Conservation (phyloP, 352 stramenopile species). For the Globisporangium uncinulatum region DNA sequence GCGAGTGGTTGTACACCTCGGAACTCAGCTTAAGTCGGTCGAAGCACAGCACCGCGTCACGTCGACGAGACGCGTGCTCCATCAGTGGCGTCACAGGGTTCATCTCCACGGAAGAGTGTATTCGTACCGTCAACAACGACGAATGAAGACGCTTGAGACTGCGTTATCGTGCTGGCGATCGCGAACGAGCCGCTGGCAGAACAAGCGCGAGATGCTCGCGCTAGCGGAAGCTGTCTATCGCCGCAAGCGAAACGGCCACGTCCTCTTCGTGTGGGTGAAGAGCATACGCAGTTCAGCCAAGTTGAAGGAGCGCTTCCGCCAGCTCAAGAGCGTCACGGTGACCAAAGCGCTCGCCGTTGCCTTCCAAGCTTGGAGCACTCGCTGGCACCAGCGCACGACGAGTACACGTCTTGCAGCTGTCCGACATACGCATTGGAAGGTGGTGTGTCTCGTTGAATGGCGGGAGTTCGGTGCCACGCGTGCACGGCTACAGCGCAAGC, state of each 20-base stretch:
- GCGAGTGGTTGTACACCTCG: not conserved
- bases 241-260: constrained; percentile 14
- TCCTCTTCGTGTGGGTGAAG: constrained; percentile 18
- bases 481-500: constrained; percentile 23
- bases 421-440: not conserved
- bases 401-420: not conserved
- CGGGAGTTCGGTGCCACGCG: constrained; percentile 2
- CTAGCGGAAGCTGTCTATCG: constrained; percentile 17
- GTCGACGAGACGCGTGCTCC: not conserved
- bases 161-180: constrained; percentile 20
- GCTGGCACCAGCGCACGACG: constrained; percentile 1
- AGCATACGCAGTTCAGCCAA: not conserved
- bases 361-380: constrained; percentile 3
- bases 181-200: constrained; percentile 21
- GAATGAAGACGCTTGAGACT: not conserved
- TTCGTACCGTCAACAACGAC: constrained; percentile 2
- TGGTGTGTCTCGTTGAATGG: constrained; percentile 15
- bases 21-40: not conserved
- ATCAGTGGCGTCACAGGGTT: constrained; percentile 1
- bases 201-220: constrained; percentile 13
- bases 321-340: not conserved
- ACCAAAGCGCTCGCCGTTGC: not conserved
- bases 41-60: not conserved
- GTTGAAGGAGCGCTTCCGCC: not conserved
- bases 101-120: constrained; percentile 4